Conservation (phyloP, 306 rosid species). For the Echinosophora koreensis region DNA sequence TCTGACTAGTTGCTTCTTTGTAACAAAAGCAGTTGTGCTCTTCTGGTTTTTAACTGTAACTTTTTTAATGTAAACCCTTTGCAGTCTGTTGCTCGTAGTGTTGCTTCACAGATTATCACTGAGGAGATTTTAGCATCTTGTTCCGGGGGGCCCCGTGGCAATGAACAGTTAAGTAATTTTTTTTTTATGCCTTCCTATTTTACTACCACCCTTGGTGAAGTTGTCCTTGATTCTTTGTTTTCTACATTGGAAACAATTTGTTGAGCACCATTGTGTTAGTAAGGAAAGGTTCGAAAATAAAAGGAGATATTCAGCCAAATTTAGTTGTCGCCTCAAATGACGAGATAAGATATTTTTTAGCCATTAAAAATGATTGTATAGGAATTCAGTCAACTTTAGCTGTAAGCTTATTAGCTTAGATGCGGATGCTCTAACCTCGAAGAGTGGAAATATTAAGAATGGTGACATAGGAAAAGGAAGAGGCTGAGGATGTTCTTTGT, state of each 20-base stretch:
- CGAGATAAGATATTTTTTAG: constrained; percentile 12
- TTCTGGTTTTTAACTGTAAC: constrained; percentile 27
- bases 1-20: constrained; percentile 19
- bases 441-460: constrained; percentile 4
- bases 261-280: constrained; percentile 9
- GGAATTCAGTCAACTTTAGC: constrained; percentile 23
- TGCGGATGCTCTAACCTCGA: constrained; percentile 15
- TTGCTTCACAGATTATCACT: constrained; percentile 69
- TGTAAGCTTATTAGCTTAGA: constrained; percentile 8
- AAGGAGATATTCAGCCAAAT: constrained; percentile 31
- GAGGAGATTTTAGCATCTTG: constrained; percentile 85
- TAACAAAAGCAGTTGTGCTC: constrained; percentile 14
- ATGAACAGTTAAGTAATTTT: constrained; percentile 75
- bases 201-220: constrained; percentile 31
- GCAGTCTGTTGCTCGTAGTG: constrained; percentile 69
- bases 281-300: background rate
- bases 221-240: constrained; percentile 32
- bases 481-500: background rate
- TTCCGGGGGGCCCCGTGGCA: constrained; percentile 83
- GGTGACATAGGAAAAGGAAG: constrained; percentile 25
- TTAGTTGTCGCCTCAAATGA: constrained; percentile 19
- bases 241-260: constrained; percentile 3
- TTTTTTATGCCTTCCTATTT: background rate
- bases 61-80: constrained; percentile 26
- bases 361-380: constrained; percentile 10